Conservation (phyloP, 2,329 filamentous ascomycete genomes). For the Sclerotinia nivalis region DNA sequence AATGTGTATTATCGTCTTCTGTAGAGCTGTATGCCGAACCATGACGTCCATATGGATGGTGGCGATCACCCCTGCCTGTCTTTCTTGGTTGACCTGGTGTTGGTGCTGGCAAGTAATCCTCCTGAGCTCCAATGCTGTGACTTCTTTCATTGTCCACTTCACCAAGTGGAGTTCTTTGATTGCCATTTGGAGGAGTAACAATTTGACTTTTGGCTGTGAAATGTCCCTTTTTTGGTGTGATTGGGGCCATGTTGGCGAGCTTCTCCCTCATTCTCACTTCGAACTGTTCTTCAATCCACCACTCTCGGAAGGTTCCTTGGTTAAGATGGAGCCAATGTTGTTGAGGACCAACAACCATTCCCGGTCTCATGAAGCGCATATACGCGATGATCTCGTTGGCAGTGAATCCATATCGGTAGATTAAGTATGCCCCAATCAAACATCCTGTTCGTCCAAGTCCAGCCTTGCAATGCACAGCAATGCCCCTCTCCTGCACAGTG, state of each 20-base stretch:
- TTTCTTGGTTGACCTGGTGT: constrained; percentile 96
- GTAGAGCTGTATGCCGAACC: constrained; percentile 46
- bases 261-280: constrained; percentile 54
- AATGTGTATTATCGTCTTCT: constrained; percentile 55
- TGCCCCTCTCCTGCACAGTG: constrained; percentile 83
- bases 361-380: constrained; percentile 98
- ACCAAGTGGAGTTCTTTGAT: constrained; percentile 79
- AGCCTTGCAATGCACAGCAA: constrained; percentile 98
- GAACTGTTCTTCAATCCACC: constrained; percentile 76
- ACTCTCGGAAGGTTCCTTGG: constrained; percentile 95
- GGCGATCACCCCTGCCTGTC: constrained; percentile 71
- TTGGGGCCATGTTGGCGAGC: constrained; percentile 50
- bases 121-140: constrained; percentile 66
- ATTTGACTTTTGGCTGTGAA: constrained; percentile 65
- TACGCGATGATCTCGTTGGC: constrained; percentile 97
- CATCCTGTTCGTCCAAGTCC: constrained; percentile 94
- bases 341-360: constrained; percentile 98
- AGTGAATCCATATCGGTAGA: constrained; percentile 95
- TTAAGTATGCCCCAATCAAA: constrained; percentile 94
- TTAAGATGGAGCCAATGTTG: constrained; percentile 99
- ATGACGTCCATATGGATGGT: constrained; percentile 69
- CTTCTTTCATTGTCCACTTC: constrained; percentile 81
- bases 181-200: constrained; percentile 82
- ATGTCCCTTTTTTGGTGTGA: constrained; percentile 61
- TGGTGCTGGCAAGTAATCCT: constrained; percentile 90